Evolutionary conservation across 2,329 filamentous ascomycete genomes (phyloP).

Genomic region (Penicillium rolfsii): DNA sequence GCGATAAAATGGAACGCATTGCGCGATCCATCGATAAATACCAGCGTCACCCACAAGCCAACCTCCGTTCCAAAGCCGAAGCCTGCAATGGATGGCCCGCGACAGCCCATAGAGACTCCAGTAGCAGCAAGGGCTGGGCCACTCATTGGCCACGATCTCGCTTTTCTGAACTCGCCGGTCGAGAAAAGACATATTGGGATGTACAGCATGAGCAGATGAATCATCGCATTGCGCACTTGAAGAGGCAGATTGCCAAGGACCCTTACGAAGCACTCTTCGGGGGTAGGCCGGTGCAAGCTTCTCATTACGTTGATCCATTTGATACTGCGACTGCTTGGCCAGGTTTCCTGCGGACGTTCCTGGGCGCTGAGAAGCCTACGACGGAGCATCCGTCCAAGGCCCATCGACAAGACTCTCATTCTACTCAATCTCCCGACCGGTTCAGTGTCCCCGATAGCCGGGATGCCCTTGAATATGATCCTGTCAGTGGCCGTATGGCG

Average conservation of each 20-base stretch:
- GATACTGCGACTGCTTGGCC: constrained; percentile 32
- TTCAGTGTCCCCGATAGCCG: background rate
- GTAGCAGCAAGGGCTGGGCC: constrained; percentile 7
- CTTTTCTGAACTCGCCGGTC: constrained; percentile 13
- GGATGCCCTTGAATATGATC: constrained; percentile 43
- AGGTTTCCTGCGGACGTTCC: constrained; percentile 37
- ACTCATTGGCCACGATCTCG: constrained; percentile 15
- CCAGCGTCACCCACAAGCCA: constrained; percentile 17
- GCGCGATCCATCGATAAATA: constrained; percentile 13
- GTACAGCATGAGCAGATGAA: constrained; percentile 28
- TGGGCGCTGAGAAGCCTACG: constrained; percentile 14
- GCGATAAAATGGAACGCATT: constrained; percentile 17
- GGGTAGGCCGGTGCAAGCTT: constrained; percentile 32
- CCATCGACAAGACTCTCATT: constrained; percentile 11
- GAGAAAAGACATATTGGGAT: constrained; percentile 26
- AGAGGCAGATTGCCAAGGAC: constrained; percentile 41
- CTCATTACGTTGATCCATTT: constrained; percentile 25
- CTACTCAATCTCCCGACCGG: constrained; percentile 5
- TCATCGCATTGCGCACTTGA: constrained; percentile 42
- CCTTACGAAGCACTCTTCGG: constrained; percentile 49
- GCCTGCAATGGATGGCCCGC: constrained; percentile 10
- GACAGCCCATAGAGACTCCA: constrained; percentile 9
- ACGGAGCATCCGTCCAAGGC: constrained; percentile 8
- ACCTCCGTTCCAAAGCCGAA: constrained; percentile 10
- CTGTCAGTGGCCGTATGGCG: constrained; percentile 48